A percentile compares a stretch with the other conserved stretches of the same genome.
Conservation (phyloP, 2,329 filamentous ascomycete genomes). For the Xylaria arbuscula region DNA sequence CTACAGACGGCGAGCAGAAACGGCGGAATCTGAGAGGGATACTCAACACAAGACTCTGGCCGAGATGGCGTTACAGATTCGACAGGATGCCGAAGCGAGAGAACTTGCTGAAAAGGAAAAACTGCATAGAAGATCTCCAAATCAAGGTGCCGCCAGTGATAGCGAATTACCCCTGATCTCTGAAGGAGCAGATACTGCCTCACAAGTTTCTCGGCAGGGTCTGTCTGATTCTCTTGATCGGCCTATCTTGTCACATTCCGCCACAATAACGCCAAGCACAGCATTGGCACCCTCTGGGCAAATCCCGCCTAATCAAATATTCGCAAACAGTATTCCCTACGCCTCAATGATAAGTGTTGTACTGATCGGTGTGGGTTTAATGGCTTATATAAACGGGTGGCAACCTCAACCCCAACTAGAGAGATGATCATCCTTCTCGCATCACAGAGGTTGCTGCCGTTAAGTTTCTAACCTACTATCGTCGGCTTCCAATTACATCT, state of each 20-base stretch:
- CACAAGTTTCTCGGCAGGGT: constrained; percentile 44
- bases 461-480: neutral
- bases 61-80: constrained; percentile 88
- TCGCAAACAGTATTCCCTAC: constrained; percentile 74
- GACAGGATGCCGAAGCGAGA: constrained; percentile 71
- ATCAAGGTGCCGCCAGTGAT: constrained; percentile 41
- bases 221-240: constrained; percentile 53
- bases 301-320: constrained; percentile 57
- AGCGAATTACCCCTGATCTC: constrained; percentile 40
- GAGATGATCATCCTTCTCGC: constrained; percentile 33
- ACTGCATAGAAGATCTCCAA: constrained; percentile 48
- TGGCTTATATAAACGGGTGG: constrained; percentile 90
- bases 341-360: constrained; percentile 86
- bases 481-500: constrained; percentile 22
- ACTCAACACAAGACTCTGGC: constrained; percentile 78
- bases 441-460: neutral
- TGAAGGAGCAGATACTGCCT: constrained; percentile 36
- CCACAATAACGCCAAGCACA: constrained; percentile 60
- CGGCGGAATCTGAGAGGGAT: constrained; percentile 81
- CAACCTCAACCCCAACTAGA: constrained; percentile 60
- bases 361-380: constrained; percentile 81
- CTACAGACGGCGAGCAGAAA: constrained; percentile 81
- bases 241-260: constrained; percentile 60
- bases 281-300: constrained; percentile 53
- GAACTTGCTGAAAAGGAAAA: constrained; percentile 58